Base-by-base conservation (phyloP, 2,329 filamentous ascomycete species). In the Claviceps humidiphila region DNA sequence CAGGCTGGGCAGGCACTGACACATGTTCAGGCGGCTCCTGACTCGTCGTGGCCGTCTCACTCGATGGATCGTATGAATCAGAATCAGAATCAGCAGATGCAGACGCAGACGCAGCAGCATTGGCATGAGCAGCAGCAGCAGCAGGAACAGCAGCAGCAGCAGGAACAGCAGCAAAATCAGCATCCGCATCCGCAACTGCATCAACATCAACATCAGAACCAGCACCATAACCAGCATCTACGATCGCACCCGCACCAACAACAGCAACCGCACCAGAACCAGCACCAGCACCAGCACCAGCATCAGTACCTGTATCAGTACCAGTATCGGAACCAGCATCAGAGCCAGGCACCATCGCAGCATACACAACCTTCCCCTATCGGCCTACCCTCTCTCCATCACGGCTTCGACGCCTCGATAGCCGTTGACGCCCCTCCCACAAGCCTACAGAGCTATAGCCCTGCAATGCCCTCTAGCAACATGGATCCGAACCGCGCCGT, bases 401-500 rank as follows among this genome's bases (percentile, higher is more conserved):
- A 37, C 6, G 24, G 4, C 17, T 30, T 44, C 11, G 49, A 30
- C 9, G 14, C 14, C 41, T 26, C 41, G 14, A 50, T 53, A 8
- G 40, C 39, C 17, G 17, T 34, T 8, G 14, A 17, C 24, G 20
- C 11, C 37, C 7, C 38, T 39, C 5, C 51, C 14, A 20, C 41
- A 11, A 50, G 16, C 22, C 34, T 47, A 17, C 58, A 63, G 2
- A 63, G 63, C 11, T 55, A 62, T 13, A 61, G 64, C 9, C 11
- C 39, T n/a, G 34, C 38, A 5, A 60, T 55, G 5, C 24, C 51
- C 11, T 22, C 41, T 4, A 24, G 37, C 16, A 22, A 30, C 17
- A 3, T 47, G n/a, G 34, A 22, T 13, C 14, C 22, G 7, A 43
- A 24, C 14, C 51, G 50, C 13, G 40, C 43, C 8, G 40, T 45